A percentile compares a stretch with the other conserved stretches of the same genome.
These are phyloP conservation scores for Nepenthes alata DNA, from an alignment of 179 eudicot species.

Conservation along the genomic window DNA sequence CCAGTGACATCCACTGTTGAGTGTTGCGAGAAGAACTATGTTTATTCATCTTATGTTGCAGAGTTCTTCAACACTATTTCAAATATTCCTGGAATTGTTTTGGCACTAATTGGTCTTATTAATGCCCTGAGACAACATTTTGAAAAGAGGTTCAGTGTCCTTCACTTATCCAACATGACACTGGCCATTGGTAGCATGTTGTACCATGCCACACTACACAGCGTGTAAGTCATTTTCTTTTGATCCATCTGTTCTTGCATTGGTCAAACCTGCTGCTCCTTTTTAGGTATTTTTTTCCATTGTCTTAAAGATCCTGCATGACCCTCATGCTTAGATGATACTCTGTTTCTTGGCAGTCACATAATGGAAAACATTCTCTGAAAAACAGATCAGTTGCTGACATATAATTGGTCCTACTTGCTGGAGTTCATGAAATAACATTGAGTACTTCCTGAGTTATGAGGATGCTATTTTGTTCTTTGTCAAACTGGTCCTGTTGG, in stretches of 20 bases:
- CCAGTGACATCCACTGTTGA: slow-evolving; percentile 46
- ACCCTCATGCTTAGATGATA: no score
- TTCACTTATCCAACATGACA: slow-evolving; percentile 42
- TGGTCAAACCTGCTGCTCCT: not conserved
- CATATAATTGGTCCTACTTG: not conserved
- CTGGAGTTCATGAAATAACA: not conserved
- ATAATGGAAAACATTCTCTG: no score
- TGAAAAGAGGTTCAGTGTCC: slow-evolving; percentile 45
- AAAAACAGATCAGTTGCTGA: not conserved
- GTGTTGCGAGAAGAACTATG: slow-evolving; percentile 44
- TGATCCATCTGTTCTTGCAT: not conserved
- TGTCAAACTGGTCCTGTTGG: no score
- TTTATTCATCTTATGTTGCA: slow-evolving; percentile 38
- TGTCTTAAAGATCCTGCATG: no score
- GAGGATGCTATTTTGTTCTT: no score
- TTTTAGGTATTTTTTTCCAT: not conserved
- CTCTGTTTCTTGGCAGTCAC: no score
- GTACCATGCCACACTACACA: slow-evolving; percentile 43
- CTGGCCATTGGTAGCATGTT: slow-evolving; percentile 44
- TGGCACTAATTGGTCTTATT: slow-evolving; percentile 41
- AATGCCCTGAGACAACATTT: slow-evolving; percentile 40
- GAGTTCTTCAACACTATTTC: slow-evolving; percentile 47
- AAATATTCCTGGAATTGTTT: slow-evolving; percentile 29
- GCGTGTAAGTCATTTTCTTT: slow-evolving; percentile 29
- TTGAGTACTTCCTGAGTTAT: no score